Evolutionary conservation across 2,329 filamentous ascomycete species (phyloP), one percentile per base, ranked within the genome.

Genomic region (Epichloe sibirici): DNA sequence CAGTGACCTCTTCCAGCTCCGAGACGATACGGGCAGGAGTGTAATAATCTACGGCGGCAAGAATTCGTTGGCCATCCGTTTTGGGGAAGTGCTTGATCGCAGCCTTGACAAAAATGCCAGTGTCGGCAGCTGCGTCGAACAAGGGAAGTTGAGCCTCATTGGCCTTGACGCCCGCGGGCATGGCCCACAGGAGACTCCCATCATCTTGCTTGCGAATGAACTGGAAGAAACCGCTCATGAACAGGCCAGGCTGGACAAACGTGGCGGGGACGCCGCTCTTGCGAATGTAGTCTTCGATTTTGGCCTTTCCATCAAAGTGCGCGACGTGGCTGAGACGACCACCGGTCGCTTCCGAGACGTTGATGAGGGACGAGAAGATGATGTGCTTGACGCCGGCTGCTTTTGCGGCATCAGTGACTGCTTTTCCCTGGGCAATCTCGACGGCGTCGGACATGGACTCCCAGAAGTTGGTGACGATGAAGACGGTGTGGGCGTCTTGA

Each of bases 221-320:
- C 2, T 50, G 51, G 1, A 63, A 55, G 13, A 69, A 51, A 55
- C 80, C 81, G 54, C 74, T 71, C 74, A 82, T 80, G 59, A 79
- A 83, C 35, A 67, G 68, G 0, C 71, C 79, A 0, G 76, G 73
- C 2, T 72, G 64, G 53, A 76, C 73, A 60, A 81, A 81, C 0
- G 77, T 73, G 11, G 68, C 70, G 1, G 72, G 71, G 2, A 83
- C 63, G 0, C 70, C 71, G 2, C 74, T 64, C 0, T 58, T 52
- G 11, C 76, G 74, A 52, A 83, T 79, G 56, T 83, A 81, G n/a
- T 69, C 55, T 57, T 82, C 78, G 12, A 78, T 71, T 35, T 74
- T 64, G 31, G 77, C 75, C 61, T 83, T 83, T 54, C 65, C 67
- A 57, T 83, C 79, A 54, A 83, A 83, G 53, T 77, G 73, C 47